A percentile compares a stretch with the other conserved stretches of the same genome.
Evolutionary conservation across 139 green algal genomes (phyloP).

Genomic region (Deuterostichococcus epilithicus): DNA sequence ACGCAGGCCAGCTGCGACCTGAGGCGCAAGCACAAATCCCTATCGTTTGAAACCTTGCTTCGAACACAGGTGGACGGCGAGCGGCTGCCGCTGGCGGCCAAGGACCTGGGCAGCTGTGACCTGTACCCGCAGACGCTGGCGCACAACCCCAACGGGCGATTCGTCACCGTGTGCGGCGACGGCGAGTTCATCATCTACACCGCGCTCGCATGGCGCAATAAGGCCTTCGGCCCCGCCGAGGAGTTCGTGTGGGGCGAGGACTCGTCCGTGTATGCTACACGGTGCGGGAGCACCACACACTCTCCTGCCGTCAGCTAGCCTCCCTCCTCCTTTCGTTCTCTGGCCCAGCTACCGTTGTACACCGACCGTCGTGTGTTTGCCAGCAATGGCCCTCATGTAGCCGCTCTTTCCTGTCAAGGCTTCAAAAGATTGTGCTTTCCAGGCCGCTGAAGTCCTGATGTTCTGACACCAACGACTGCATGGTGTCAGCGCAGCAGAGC

Average conservation of each 20-base stretch:
- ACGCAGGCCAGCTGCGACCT: slow-evolving; percentile 91
- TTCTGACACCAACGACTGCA: too few species aligned
- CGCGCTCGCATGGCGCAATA: slow-evolving; percentile 98
- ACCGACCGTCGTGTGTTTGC: too few species aligned
- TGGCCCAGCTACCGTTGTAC: too few species aligned
- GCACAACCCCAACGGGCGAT: slow-evolving; percentile 97
- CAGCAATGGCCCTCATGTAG: too few species aligned
- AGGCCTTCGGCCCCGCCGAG: slow-evolving; percentile 83
- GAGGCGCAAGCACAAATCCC: background rate
- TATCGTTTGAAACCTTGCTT: background rate
- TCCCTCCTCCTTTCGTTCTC: background rate
- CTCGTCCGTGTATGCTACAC: slow-evolving; percentile 83
- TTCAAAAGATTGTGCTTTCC: too few species aligned
- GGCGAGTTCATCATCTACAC: slow-evolving; percentile 99
- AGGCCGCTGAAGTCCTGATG: too few species aligned
- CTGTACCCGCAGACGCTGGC: slow-evolving; percentile 87
- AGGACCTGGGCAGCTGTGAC: slow-evolving; percentile 94
- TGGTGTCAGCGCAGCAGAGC: too few species aligned
- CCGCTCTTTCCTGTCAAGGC: too few species aligned
- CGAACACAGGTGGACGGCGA: slow-evolving; percentile 77
- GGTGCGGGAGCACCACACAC: background rate
- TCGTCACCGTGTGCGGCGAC: slow-evolving; percentile 94
- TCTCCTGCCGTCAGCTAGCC: too few species aligned
- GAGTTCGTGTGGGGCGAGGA: slow-evolving; percentile 95
- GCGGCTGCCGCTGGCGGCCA: slow-evolving; percentile 91